A percentile compares a stretch with the other conserved stretches of the same genome.
Conservation (phyloP, 2,329 filamentous ascomycete genomes). For the Alternaria solani region DNA sequence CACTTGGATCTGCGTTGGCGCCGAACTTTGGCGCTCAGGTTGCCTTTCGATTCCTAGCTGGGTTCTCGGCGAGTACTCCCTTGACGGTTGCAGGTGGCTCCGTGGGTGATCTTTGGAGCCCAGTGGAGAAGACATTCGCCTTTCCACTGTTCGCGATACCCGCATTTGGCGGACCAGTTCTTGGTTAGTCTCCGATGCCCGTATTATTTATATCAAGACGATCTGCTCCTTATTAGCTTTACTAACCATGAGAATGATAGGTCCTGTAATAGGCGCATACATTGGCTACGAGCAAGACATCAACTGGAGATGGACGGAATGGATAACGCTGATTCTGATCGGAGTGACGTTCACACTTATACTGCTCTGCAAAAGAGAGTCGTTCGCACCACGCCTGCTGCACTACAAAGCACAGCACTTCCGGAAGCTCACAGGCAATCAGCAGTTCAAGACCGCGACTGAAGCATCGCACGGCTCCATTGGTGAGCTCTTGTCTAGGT, state of each 20-base stretch:
- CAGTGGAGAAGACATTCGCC: constrained; percentile 33
- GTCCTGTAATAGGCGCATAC: constrained; percentile 55
- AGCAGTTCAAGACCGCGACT: constrained; percentile 56
- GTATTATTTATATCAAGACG: neutral
- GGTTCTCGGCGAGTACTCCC: constrained; percentile 55
- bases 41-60: constrained; percentile 59
- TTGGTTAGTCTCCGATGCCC: constrained; percentile 13
- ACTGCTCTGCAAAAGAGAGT: constrained; percentile 31
- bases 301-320: constrained; percentile 40
- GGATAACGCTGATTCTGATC: constrained; percentile 35
- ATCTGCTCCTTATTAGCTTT: neutral
- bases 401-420: constrained; percentile 49
- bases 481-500: constrained; percentile 38
- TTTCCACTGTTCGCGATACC: constrained; percentile 37
- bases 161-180: constrained; percentile 23
- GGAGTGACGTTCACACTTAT: constrained; percentile 20
- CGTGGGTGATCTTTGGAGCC: constrained; percentile 31
- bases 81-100: constrained; percentile 32
- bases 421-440: constrained; percentile 45
- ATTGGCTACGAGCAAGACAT: constrained; percentile 28
- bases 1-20: constrained; percentile 43
- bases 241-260: constrained; percentile 29
- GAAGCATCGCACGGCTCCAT: constrained; percentile 53
- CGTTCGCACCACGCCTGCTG: constrained; percentile 31
- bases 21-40: constrained; percentile 60